Evolutionary conservation across 352 stramenopile species (phyloP).

Genomic region (Achlya hypogyna): DNA sequence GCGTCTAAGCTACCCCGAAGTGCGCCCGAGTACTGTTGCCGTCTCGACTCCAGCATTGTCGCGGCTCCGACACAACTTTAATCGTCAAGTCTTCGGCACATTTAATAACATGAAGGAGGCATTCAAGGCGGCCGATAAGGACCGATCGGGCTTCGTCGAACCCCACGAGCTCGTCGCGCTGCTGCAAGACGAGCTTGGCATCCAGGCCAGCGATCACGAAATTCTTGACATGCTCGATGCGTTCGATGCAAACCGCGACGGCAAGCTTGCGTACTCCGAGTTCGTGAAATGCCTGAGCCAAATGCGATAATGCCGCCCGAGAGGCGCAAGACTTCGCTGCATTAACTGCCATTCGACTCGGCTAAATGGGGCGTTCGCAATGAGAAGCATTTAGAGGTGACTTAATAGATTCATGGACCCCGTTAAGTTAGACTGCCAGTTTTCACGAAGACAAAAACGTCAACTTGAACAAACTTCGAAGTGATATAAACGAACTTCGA

Average conservation of each 20-base stretch:
- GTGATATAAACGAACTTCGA: background rate
- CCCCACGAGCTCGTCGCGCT: background rate
- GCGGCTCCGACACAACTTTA: background rate
- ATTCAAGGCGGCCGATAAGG: slow-evolving; percentile 18
- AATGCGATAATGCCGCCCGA: slow-evolving; percentile 6
- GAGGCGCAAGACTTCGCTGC: too few relatives aligned
- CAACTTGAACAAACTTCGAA: background rate
- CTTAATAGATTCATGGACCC: too few relatives aligned
- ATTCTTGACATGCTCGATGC: background rate
- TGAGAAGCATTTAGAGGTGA: too few relatives aligned
- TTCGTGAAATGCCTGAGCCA: slow-evolving; percentile 19
- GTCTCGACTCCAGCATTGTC: background rate
- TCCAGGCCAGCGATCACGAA: background rate
- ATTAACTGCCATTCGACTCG: too few relatives aligned
- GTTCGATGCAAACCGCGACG: slow-evolving; percentile 15
- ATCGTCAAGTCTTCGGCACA: slow-evolving; percentile 11
- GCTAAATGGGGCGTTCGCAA: too few relatives aligned
- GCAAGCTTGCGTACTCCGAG: slow-evolving; percentile 18
- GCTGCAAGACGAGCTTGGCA: slow-evolving; percentile 2
- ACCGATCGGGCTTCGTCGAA: slow-evolving; percentile 14
- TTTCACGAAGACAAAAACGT: too few relatives aligned
- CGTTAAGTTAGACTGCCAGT: too few relatives aligned
- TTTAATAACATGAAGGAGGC: slow-evolving; percentile 21
- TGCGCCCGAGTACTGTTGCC: background rate
- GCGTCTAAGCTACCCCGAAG: background rate